Base-by-base conservation (phyloP, 495 filamentous ascomycete genomes). In the Astrothelium macrocarpum region DNA sequence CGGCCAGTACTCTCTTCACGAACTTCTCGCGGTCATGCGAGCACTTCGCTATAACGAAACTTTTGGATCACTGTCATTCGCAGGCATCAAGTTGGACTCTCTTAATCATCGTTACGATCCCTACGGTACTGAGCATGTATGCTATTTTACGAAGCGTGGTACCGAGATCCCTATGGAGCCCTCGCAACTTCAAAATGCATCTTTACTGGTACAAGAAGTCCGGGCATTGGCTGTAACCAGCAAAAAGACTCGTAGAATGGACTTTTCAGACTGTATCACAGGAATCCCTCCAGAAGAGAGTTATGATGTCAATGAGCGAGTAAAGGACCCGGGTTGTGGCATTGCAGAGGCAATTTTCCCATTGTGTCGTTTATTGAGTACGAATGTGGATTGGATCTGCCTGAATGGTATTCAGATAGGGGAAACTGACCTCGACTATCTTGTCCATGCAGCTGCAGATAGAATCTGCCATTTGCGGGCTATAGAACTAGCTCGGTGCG, bases 21-120 rank as follows among this genome's bases (percentile, higher is more conserved):
- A 97, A 73, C 73, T 97, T 28, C 78, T 98, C 43, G 91, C 94
- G 1, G 83, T 97, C 28, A 82, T 96, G 79, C 84, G 93, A 23
- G 84, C 94, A 5, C 76, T 98, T 59, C 83, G 94, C 39, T 98
- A 95, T 76, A 97, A 97, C 69, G 90, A 96, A 71, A 88, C 84
- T 16, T 97, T 97, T 73, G 81, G 80, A 60, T 87, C 90, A 1
- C 82, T 98, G 42, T 96, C 91, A 1, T 96, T 97, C 72, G 76
- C 80, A 16, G 84, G 87, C 31, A 82, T 95, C 58, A 84, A 81
- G 64, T 79, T 98, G 11, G 86, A 90, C 65, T 68, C 74, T 36
- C 71, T 92, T 29, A 86, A 89, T 66, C 80, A 81, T 9, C 67
- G 87, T 23, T 73, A 77, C 58, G 89, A 92, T 72, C 34, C 70